Conservation (phyloP, 768 basidiomycete genomes). For the Boletus huronensis region DNA sequence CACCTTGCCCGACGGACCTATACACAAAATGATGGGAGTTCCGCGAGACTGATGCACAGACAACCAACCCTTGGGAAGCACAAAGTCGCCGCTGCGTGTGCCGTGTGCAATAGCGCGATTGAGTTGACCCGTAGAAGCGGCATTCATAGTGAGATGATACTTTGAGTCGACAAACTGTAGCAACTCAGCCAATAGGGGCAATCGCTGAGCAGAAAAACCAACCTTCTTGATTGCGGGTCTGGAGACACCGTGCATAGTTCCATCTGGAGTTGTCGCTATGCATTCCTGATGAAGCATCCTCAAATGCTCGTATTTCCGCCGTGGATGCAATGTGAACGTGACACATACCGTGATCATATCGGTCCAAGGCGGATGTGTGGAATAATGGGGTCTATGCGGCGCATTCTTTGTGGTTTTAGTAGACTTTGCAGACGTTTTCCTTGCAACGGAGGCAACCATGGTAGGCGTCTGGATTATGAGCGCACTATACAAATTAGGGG, state of each 20-base stretch:
- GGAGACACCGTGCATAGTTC: conserved; percentile 70
- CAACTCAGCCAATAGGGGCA: background rate
- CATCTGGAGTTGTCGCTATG: conserved; percentile 61
- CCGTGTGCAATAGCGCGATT: conserved; percentile 55
- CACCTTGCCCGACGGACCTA: conserved; percentile 29
- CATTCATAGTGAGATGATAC: conserved; percentile 48
- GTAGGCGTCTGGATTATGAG: background rate
- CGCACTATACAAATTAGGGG: background rate
- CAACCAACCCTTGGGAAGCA: conserved; percentile 50
- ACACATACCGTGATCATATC: conserved; percentile 42
- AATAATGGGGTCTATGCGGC: conserved; percentile 32
- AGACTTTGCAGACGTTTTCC: conserved; percentile 9
- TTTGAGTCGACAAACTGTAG: conserved; percentile 51
- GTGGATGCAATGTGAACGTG: background rate
- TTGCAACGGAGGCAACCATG: conserved; percentile 11
- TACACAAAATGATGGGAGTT: background rate
- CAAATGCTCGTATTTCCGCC: background rate
- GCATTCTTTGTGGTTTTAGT: conserved; percentile 2
- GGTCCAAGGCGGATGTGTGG: conserved; percentile 51
- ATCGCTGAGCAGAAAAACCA: background rate
- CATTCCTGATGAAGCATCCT: conserved; percentile 52
- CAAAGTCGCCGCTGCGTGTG: conserved; percentile 47
- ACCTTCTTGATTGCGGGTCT: conserved; percentile 81
- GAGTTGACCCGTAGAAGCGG: conserved; percentile 44
- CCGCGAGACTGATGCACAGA: background rate